A percentile compares a stretch with the other conserved stretches of the same genome.
Conservation (phyloP, 2,329 filamentous ascomycete genomes). For the Pestalotiopsis sp. region DNA sequence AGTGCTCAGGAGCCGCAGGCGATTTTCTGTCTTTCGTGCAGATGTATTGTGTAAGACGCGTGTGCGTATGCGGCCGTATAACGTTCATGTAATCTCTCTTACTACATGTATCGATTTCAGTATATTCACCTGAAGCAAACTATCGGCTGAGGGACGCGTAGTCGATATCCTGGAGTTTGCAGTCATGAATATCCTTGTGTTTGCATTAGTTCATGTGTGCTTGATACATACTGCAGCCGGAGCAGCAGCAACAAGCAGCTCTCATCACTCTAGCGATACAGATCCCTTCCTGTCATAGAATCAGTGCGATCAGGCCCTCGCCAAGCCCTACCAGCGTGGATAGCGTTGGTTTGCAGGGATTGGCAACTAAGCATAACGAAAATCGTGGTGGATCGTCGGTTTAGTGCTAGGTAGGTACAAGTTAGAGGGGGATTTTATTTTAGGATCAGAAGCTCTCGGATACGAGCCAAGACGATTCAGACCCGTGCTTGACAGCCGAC, state of each 20-base stretch:
- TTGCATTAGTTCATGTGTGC: background rate
- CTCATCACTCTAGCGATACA: background rate
- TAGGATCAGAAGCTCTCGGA: background rate
- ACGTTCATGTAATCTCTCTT: background rate
- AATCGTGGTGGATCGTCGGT: background rate
- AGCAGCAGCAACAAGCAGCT: background rate
- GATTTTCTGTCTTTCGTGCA: background rate
- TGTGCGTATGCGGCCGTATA: background rate
- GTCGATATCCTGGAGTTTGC: background rate
- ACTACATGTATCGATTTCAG: background rate
- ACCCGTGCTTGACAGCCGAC: background rate
- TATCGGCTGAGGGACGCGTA: background rate
- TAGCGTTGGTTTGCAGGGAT: background rate
- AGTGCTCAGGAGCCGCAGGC: background rate
- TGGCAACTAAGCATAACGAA: background rate
- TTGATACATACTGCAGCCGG: background rate
- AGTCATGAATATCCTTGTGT: background rate
- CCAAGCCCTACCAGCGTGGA: background rate
- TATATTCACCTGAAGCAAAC: slow-evolving; percentile 1
- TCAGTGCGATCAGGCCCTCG: background rate
- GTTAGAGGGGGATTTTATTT: background rate
- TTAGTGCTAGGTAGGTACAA: background rate
- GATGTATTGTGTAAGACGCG: background rate
- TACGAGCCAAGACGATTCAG: background rate
- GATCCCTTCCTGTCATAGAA: background rate